phyloP scores from a whole-genome alignment of 768 basidiomycete genomes.

The Peribolospora kevripleyi region DNA sequence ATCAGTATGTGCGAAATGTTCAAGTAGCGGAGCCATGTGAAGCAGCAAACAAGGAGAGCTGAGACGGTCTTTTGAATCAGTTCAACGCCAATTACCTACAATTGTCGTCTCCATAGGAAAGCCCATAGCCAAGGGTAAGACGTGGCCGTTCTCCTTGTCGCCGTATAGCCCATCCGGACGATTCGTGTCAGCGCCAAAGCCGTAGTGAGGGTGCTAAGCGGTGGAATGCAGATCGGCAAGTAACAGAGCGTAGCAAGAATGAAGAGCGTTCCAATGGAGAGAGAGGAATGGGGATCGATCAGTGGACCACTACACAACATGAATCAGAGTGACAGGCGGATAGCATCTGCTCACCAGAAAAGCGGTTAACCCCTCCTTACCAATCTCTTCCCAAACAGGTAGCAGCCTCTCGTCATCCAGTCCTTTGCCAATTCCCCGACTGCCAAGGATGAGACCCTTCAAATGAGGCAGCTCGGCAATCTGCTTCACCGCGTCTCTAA shows the following conservation, averaged over 20 bases:
- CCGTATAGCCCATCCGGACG: conserved; percentile 28
- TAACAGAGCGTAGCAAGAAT: no score
- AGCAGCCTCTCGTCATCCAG: conserved; percentile 56
- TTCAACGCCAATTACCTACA: conserved; percentile 25
- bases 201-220: conserved; percentile 33
- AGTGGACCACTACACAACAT: no score
- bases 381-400: conserved; percentile 57
- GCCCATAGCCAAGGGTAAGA: conserved; percentile 60
- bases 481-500: conserved; percentile 43
- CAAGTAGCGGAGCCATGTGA: neutral
- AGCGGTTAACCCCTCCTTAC: conserved; percentile 40
- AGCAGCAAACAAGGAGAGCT: neutral
- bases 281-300: no score
- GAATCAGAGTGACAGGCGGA: no score
- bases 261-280: neutral
- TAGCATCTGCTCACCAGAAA: conserved; percentile 27
- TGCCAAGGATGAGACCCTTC: conserved; percentile 58
- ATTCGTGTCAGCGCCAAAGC: conserved; percentile 31
- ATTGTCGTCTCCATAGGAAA: conserved; percentile 80
- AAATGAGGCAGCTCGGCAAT: conserved; percentile 41
- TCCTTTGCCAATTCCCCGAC: conserved; percentile 48
- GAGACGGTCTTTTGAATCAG: neutral
- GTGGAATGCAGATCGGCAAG: neutral
- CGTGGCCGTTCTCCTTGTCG: conserved; percentile 55
- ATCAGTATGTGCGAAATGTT: neutral